Base-by-base conservation (phyloP, 2,329 filamentous ascomycete genomes). In the Ceratocystis cubensis region DNA sequence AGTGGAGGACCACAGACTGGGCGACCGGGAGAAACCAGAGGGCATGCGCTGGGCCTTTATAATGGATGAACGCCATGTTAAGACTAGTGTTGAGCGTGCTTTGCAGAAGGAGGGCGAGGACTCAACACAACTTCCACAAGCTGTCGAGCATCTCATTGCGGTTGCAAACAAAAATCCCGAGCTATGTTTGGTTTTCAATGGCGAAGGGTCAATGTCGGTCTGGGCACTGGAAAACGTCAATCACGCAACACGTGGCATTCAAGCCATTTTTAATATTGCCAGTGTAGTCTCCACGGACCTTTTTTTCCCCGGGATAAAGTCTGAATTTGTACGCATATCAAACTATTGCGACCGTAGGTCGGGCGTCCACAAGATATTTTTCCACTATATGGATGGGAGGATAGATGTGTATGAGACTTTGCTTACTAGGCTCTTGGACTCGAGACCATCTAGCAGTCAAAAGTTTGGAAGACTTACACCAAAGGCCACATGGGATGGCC, bases 171-270 rank as follows among this genome's bases (percentile, higher is more conserved):
- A 87, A 64, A 88, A 83, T 66, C 90, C 92, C 0, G 94, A 99
- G 73, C 84, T 99, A 2, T 94, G 91, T 70, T 81, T 97, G 28
- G 85, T 93, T 7, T 79, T 96, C 61, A 91, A 97, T 75, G 86
- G 87, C n/a, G 79, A 82, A 61, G 93, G 93, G 0, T 86, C 87
- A 70, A 90, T 97, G 88, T 91, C 89, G 50, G 91, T 90, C 0
- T 96, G 93, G 89, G 93, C 91, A 0, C 77, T 99, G 66, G 92
- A 97, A 74, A 92, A 93, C 72, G 83, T 96, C 22, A 87, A 88
- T 45, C 86, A 84, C 71, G 90, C 87, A 72, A 78, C 81, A 41
- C 84, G 83, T 70, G 84, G 83, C 68, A 80, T 82, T 3, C 80
- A 84, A 33, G 85, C 86, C 69, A 83, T 93, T n/a, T 95, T 94